Evolutionary conservation across 208 protist species (phyloP), one percentile per base, ranked within the genome.

Genomic region (Angomonas deanei): DNA sequence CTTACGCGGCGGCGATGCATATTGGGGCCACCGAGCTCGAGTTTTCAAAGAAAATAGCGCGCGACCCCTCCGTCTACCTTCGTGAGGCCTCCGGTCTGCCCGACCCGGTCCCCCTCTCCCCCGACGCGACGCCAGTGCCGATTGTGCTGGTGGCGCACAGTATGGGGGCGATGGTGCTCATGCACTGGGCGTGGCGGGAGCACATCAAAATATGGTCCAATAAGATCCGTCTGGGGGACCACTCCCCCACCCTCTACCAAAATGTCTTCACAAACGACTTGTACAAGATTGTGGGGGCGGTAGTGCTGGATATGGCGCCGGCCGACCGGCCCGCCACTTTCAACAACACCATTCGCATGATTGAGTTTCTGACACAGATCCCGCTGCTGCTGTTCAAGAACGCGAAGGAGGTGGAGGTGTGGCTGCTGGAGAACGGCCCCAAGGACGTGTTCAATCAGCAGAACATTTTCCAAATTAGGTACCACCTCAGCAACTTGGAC

Each of bases 131-230:
- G 36, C 72, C 76, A 13, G 39, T 83, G 30, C 72, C 71, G 1
- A 57, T 83, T 19, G 65, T 83, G 26, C 63, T 83, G 17, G 66
- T 78, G 0, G 77, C 72, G 1, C 77, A 83, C 66, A 83, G 77
- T 66, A 80, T 80, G 73, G 74, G 74, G 0, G 73, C 66, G 36
- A 64, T 84, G 64, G 70, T 54, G 19, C 42, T 78, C 49, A 61
- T 78, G 70, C 73, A 80, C 67, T 80, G 72, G 74, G 67, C 80
- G 64, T 84, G 78, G 78, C 38, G 48, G 13, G 56, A 67, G 46
- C 78, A 84, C 65, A 61, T 74, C 30, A 31, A 61, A 26, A 53
- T 70, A 31, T 76, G 67, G 71, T 31, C 49, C 28, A 57, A 74
- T 62, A 47, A 54, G 56, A 28, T 73, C 10, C n/a, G 71, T 33